Base-by-base conservation (phyloP, 2,329 filamentous ascomycete species). In the Claviceps humidiphila region DNA sequence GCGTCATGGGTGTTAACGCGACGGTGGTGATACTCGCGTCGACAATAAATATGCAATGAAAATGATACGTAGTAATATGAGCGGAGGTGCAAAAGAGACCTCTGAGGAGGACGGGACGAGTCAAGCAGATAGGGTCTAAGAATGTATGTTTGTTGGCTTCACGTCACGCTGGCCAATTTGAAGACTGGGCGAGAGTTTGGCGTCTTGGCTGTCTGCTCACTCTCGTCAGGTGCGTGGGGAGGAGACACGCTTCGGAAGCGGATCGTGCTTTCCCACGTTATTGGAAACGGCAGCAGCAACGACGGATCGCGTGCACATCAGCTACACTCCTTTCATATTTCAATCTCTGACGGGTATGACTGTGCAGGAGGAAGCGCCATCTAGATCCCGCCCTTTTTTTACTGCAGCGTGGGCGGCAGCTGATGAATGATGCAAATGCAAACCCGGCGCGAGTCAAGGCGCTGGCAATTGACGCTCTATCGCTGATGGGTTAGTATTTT, bases 1-100 rank as follows among this genome's bases (percentile, higher is more conserved):
- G 45, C 56, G 30, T 57, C 64, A 66, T 62, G 53, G 50, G 58
- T 16, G 38, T 24, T 3, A 17, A 14, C n/a, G 44, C 17, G 9
- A 13, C 16, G 22, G 40, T 41, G 44, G 46, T 17, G 8, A 11
- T 45, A 40, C 48, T 38, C 43, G 30, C 39, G 34, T 8, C 37
- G 24, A 40, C 9, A 16, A 20, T 55, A 53, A 54, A 30, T 44
- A 53, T 55, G 51, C 34, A 49, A 48, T 55, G 51, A 46, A 40
- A 47, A 56, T 53, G 14, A 52, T 46, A 51, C 13, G 51, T 43
- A 47, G 6, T 44, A 14, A 42, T 51, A 37, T 49, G 47, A 34
- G 34, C 24, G 38, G 51, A 37, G 51, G 39, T 30, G 48, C 30
- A 51, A 26, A 38, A 48, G 44, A 42, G 37, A 51, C 51, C 51